Conservation (phyloP, 345 rosid genomes). For the Acer campestre region DNA sequence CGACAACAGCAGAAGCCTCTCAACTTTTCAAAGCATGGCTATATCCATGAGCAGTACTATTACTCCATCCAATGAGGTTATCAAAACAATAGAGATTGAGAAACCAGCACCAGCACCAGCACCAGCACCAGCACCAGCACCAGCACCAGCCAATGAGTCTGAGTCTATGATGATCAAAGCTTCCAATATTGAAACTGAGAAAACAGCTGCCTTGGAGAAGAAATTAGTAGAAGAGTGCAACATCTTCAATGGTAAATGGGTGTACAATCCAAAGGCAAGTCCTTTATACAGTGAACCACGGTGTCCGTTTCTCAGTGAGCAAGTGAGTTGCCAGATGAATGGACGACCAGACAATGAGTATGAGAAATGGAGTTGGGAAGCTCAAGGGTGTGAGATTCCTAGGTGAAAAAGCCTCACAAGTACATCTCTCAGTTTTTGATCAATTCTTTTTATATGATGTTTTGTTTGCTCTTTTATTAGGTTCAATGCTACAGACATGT, state of each 20-base stretch:
- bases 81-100: neutral
- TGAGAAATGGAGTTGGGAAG: slow-evolving; percentile 62
- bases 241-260: slow-evolving; percentile 56
- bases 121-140: no score
- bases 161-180: neutral
- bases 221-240: slow-evolving; percentile 28
- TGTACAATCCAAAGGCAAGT: slow-evolving; percentile 35
- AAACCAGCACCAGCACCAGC: neutral
- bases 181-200: neutral
- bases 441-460: no score
- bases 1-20: neutral
- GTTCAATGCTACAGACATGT: slow-evolving; percentile 50
- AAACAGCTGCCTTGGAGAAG: neutral
- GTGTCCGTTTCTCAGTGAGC: slow-evolving; percentile 53
- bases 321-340: slow-evolving; percentile 51
- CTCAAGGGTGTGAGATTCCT: slow-evolving; percentile 45
- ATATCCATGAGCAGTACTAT: neutral
- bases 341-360: slow-evolving; percentile 51
- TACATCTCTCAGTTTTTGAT: neutral
- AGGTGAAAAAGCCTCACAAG: slow-evolving; percentile 25
- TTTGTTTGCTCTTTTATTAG: slow-evolving; percentile 18
- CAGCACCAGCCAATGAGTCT: neutral
- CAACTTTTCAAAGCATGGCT: slow-evolving; percentile 12
- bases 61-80: neutral
- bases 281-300: slow-evolving; percentile 30